Conservation (phyloP, 2,329 filamentous ascomycete genomes). For the Fusarium phyllophilum region DNA sequence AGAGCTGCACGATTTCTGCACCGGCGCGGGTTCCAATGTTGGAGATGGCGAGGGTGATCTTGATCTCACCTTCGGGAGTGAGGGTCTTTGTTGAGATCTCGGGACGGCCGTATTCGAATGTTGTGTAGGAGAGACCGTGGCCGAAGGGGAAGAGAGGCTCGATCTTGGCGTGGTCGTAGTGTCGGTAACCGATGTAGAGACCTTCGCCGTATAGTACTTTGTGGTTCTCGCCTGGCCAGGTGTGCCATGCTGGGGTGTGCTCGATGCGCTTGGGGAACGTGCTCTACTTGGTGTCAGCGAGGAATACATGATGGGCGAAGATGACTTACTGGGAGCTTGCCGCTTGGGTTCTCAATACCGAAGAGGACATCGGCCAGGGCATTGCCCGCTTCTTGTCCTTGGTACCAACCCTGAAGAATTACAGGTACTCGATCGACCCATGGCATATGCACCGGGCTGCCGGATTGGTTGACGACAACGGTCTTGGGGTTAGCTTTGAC, state of each 20-base stretch:
- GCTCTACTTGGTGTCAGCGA: conserved; percentile 49
- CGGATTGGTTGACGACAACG: conserved; percentile 68
- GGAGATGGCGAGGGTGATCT: conserved; percentile 59
- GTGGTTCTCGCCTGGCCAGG: conserved; percentile 77
- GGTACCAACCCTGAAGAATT: conserved; percentile 65
- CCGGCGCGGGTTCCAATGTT: conserved; percentile 68
- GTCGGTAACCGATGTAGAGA: conserved; percentile 77
- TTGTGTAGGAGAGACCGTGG: conserved; percentile 78
- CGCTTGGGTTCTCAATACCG: conserved; percentile 73
- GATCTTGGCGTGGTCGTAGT: conserved; percentile 72
- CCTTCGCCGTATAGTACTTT: conserved; percentile 78
- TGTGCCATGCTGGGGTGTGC: conserved; percentile 76
- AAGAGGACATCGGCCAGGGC: conserved; percentile 75
- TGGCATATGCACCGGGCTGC: conserved; percentile 64
- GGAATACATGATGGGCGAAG: accelerated
- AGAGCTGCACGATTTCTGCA: conserved; percentile 74
- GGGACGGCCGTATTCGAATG: conserved; percentile 70
- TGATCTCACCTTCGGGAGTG: conserved; percentile 52
- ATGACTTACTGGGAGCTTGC: conserved; percentile 69
- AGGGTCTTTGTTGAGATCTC: conserved; percentile 58
- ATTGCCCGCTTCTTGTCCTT: conserved; percentile 76
- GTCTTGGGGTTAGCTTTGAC: conserved; percentile 71
- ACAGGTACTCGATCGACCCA: conserved; percentile 73
- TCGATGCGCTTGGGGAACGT: conserved; percentile 73
- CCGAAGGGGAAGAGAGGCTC: conserved; percentile 76